Percentiles rank a stretch among this genome's conserved stretches.
phyloP scores from a whole-genome alignment of 1,284 basidiomycete genomes.

The Leccinum proximum region DNA sequence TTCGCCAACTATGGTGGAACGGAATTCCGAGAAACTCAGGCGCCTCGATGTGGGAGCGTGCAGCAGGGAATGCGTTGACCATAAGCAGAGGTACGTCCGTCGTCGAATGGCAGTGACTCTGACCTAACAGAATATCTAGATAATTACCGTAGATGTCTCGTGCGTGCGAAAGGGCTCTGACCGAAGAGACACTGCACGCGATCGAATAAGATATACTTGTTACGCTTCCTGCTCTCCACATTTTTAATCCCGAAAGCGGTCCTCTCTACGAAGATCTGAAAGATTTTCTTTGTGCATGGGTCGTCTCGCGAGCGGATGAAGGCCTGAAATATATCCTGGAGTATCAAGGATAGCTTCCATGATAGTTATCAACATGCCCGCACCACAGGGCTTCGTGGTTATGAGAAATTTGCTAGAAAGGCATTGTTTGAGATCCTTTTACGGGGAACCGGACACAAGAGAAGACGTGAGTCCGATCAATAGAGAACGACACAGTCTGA shows the following conservation, averaged over 20 bases:
- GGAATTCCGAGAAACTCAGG: conserved; percentile 89
- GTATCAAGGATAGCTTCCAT: conserved; percentile 83
- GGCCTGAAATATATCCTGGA: conserved; percentile 75
- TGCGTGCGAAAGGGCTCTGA: conserved; percentile 72
- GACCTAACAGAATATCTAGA: conserved; percentile 38
- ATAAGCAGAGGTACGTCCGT: conserved; percentile 71
- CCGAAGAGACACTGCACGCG: conserved; percentile 55
- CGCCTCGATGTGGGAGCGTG: conserved; percentile 85
- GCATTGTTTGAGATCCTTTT: conserved; percentile 86
- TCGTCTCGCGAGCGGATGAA: conserved; percentile 88
- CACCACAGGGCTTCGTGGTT: conserved; percentile 78
- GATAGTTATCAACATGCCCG: conserved; percentile 85
- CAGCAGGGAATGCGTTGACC: conserved; percentile 87
- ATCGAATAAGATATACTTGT: conserved; percentile 81
- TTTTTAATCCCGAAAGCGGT: conserved; percentile 78
- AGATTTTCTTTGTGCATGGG: conserved; percentile 90
- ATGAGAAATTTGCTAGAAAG: conserved; percentile 89
- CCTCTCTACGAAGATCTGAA: conserved; percentile 87
- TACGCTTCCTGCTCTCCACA: conserved; percentile 86
- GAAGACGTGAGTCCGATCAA: conserved; percentile 68
- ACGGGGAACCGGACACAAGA: conserved; percentile 61
- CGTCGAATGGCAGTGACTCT: neutral
- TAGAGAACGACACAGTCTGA: conserved; percentile 19
- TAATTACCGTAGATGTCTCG: conserved; percentile 69
- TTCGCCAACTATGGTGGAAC: conserved; percentile 88